Conservation (phyloP, 805 yeast species). For the Kregervanrija fluxuum region DNA sequence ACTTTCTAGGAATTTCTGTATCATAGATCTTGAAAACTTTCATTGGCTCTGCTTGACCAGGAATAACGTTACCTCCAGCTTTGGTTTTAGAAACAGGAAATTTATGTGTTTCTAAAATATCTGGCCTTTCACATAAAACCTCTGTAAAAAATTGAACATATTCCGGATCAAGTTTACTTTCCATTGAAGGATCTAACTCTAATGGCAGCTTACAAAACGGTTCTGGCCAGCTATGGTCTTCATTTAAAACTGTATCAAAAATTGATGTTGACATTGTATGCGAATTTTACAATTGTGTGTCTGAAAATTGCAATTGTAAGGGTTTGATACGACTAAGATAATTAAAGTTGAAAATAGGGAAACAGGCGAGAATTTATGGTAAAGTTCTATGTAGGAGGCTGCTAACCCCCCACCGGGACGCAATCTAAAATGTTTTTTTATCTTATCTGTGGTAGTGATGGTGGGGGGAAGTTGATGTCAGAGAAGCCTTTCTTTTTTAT, state of each 20-base stretch:
- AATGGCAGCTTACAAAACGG: constrained; percentile 24
- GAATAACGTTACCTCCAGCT: constrained; percentile 19
- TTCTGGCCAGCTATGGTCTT: constrained; percentile 27
- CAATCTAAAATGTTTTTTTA: no score
- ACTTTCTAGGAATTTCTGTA: constrained; percentile 20
- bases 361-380: no score
- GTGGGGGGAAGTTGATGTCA: no score
- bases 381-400: no score
- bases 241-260: constrained; percentile 13
- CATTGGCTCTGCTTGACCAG: constrained; percentile 22
- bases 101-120: constrained; percentile 18
- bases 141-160: constrained; percentile 19
- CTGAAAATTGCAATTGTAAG: background rate
- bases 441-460: no score
- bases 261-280: constrained; percentile 8
- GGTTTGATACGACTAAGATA: no score
- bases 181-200: constrained; percentile 19
- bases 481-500: no score
- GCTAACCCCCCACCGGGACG: no score
- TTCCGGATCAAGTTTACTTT: constrained; percentile 16
- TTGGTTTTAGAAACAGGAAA: constrained; percentile 17
- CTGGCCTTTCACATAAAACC: constrained; percentile 14
- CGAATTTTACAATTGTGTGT: no score
- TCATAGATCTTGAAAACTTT: constrained; percentile 16
- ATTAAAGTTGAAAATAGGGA: no score